Evolutionary conservation across 805 yeast species (phyloP).

Genomic region (Saturnispora zaruensis): DNA sequence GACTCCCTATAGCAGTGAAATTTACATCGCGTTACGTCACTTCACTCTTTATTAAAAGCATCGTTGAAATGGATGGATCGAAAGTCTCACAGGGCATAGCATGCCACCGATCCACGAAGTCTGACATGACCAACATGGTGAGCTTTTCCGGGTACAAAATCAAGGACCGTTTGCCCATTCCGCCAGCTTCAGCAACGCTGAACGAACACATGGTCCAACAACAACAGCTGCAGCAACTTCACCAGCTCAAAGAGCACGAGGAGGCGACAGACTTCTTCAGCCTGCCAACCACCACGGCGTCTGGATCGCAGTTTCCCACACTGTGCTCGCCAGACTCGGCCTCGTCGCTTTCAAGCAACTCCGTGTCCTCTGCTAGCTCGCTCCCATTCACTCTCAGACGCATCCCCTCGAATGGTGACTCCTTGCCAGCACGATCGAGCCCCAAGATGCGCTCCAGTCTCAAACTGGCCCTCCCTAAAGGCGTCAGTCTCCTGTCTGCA

Average conservation of each 20-base stretch:
- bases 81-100: neutral
- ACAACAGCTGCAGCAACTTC: constrained; percentile 1
- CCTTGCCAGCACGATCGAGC: neutral
- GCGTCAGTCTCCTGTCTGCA: neutral
- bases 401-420: neutral
- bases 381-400: neutral
- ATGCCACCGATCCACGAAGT: constrained; percentile 4
- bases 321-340: neutral
- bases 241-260: constrained; percentile 5
- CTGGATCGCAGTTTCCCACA: neutral
- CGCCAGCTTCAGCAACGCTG: neutral
- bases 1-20: neutral
- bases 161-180: neutral
- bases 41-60: neutral
- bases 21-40: constrained; percentile 6
- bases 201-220: neutral
- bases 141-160: neutral
- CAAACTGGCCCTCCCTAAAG: neutral
- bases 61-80: neutral
- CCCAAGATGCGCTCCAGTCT: neutral
- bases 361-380: neutral
- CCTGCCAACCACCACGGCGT: neutral
- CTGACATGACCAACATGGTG: neutral
- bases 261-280: neutral
- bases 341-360: neutral